Evolutionary conservation across 2,329 filamentous ascomycete species (phyloP), one percentile per base, ranked within the genome.

Genomic region (Nigrograna mackinnonii): DNA sequence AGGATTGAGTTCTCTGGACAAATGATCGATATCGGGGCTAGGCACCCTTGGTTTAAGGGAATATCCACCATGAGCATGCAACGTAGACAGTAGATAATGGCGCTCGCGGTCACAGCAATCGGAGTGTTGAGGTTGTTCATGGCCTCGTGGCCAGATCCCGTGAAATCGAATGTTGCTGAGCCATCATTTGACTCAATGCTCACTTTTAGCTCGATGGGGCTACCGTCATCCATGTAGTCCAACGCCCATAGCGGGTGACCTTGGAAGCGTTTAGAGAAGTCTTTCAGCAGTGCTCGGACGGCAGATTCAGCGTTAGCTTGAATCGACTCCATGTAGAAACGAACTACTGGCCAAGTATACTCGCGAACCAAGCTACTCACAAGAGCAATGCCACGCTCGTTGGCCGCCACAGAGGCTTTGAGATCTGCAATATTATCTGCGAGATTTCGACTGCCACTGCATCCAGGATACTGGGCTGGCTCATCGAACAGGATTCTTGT

Each of bases 181-280:
- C 68, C 69, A 21, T 51, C 55, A 3, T 52, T 52, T 2, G 43
- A 22, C 28, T 67, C 47, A 33, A 72, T 70, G 6, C 46, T 55
- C 33, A 73, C 57, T 20, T 54, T 49, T 16, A 73, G 55, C 5
- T 41, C 17, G 36, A 73, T 66, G 4, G 54, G 51, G 1, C 65
- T 67, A 5, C 69, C 70, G 41, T 73, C 64, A 47, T 76, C 73
- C 57, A 74, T 68, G 44, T 58, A 68, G 46, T 76, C 72, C 5
- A 55, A 44, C 18, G 61, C 58, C 6, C 40, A 12, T 2, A 70
- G 46, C 2, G 52, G 44, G 14, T 46, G 28, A 2, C 57, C 52
- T 7, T 44, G 43, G 1, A 22, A 41, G 22, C 56, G 33, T 4
- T 22, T 26, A 19, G 47, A 39, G 7, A 57, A 46, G 4, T 49